Percentiles rank a stretch among this genome's conserved stretches.
Conservation (phyloP, 495 filamentous ascomycete genomes). For the Jackrogersella multiformis region DNA sequence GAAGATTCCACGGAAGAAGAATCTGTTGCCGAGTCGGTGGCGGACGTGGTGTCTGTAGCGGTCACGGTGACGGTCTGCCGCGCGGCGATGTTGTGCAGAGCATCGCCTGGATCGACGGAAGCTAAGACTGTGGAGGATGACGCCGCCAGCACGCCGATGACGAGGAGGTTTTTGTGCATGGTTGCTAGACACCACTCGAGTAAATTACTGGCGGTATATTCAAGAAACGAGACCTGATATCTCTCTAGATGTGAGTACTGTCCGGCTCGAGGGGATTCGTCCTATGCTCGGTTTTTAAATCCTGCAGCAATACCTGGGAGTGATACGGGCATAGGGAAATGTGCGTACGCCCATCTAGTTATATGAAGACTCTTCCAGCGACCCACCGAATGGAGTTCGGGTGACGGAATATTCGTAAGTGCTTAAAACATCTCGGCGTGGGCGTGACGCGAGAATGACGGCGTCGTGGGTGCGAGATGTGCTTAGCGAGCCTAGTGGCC, state of each 20-base stretch:
- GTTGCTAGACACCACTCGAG: not conserved
- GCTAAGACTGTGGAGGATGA: constrained; percentile 1
- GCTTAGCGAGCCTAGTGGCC: not conserved
- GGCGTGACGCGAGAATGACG: constrained; percentile 19
- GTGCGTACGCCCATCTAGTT: not conserved
- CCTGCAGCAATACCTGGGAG: not conserved
- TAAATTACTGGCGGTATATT: too few relatives aligned
- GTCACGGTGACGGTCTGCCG: not conserved
- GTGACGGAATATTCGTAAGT: constrained; percentile 1
- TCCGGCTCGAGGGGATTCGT: not conserved
- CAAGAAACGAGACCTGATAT: too few relatives aligned
- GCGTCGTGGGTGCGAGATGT: not conserved
- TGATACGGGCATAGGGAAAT: not conserved
- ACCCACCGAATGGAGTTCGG: not conserved
- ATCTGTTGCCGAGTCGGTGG: not conserved
- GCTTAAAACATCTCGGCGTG: not conserved
- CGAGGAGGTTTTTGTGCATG: constrained; percentile 15
- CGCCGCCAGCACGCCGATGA: constrained; percentile 6
- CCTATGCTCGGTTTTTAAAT: not conserved
- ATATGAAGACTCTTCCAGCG: constrained; percentile 3
- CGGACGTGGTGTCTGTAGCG: not conserved
- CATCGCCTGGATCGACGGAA: not conserved
- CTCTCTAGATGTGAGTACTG: not conserved
- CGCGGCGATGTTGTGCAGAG: not conserved
- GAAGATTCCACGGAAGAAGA: not conserved